These are phyloP conservation scores for Fusarium floridanum DNA, from an alignment of 2,329 filamentous ascomycete genomes.

Conservation along the genomic window DNA sequence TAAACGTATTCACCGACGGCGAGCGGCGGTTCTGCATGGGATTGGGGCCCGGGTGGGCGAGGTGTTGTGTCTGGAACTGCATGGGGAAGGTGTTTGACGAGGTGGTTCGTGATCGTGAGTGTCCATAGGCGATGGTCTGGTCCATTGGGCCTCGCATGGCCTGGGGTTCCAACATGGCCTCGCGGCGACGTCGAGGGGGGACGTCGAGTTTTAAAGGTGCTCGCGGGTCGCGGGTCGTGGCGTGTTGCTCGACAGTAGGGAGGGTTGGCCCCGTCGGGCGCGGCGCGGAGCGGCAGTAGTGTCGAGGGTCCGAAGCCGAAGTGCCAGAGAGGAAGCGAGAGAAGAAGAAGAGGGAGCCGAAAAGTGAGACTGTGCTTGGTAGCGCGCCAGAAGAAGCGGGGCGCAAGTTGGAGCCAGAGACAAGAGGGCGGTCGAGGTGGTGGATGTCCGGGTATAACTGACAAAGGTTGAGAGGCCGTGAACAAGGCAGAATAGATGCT, in stretches of 20 bases:
- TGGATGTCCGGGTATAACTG: slow-evolving; percentile 8
- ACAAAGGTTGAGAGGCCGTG: background rate
- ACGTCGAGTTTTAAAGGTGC: slow-evolving; percentile 40
- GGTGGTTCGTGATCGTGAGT: slow-evolving; percentile 68
- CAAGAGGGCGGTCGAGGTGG: slow-evolving; percentile 24
- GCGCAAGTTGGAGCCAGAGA: slow-evolving; percentile 24
- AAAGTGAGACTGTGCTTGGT: slow-evolving; percentile 46
- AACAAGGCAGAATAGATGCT: slow-evolving; percentile 1
- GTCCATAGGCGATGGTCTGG: slow-evolving; percentile 59
- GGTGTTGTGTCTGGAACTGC: slow-evolving; percentile 50
- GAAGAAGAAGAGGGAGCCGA: slow-evolving; percentile 43
- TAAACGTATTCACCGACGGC: slow-evolving; percentile 76
- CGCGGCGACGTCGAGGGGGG: slow-evolving; percentile 31
- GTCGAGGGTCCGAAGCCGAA: slow-evolving; percentile 21
- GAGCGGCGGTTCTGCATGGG: slow-evolving; percentile 65
- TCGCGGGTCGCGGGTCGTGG: slow-evolving; percentile 39
- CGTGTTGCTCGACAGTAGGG: slow-evolving; percentile 40
- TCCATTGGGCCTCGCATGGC: slow-evolving; percentile 50
- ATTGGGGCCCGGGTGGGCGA: slow-evolving; percentile 49
- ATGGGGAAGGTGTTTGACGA: slow-evolving; percentile 67
- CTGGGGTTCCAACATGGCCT: slow-evolving; percentile 51
- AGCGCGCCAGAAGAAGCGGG: slow-evolving; percentile 41
- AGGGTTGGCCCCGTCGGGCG: slow-evolving; percentile 40
- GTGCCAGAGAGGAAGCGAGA: slow-evolving; percentile 36
- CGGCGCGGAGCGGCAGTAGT: slow-evolving; percentile 39